phyloP scores from a whole-genome alignment of 2,329 filamentous ascomycete species.

The Neonectria ditissima region DNA sequence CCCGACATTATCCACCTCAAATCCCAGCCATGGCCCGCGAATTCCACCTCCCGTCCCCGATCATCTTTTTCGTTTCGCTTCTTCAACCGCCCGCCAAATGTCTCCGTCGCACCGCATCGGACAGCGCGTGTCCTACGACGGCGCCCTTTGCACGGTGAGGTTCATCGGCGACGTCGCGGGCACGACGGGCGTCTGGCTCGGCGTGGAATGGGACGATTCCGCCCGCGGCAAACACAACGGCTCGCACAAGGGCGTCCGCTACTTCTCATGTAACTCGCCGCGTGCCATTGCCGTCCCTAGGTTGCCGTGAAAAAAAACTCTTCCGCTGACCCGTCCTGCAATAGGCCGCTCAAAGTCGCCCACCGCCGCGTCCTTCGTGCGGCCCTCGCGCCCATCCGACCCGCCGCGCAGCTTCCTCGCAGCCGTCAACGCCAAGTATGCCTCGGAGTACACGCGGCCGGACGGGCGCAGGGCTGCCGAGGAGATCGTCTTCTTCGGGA shows the following conservation, averaged over 20 bases:
- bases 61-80: not conserved
- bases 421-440: conserved; percentile 87
- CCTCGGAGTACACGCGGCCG: conserved; percentile 61
- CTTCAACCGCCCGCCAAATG: conserved; percentile 48
- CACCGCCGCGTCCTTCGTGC: conserved; percentile 87
- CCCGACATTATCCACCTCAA: conserved; percentile 14
- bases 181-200: conserved; percentile 85
- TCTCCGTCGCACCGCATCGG: conserved; percentile 63
- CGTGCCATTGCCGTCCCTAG: too few relatives aligned
- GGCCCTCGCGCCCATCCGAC: conserved; percentile 79
- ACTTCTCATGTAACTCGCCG: conserved; percentile 79
- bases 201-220: conserved; percentile 96
- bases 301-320: not conserved
- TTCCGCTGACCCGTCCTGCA: conserved; percentile 11
- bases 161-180: conserved; percentile 83
- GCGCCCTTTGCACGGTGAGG: conserved; percentile 83
- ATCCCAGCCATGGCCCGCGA: conserved; percentile 8
- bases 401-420: conserved; percentile 78
- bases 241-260: conserved; percentile 79
- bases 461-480: conserved; percentile 52
- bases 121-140: conserved; percentile 83
- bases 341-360: conserved; percentile 70
- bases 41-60: not conserved
- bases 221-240: conserved; percentile 91
- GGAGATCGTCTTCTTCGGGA: conserved; percentile 78